These are phyloP conservation scores for Penicillium palitans DNA, from an alignment of 2,329 filamentous ascomycete genomes.

Conservation along the genomic window DNA sequence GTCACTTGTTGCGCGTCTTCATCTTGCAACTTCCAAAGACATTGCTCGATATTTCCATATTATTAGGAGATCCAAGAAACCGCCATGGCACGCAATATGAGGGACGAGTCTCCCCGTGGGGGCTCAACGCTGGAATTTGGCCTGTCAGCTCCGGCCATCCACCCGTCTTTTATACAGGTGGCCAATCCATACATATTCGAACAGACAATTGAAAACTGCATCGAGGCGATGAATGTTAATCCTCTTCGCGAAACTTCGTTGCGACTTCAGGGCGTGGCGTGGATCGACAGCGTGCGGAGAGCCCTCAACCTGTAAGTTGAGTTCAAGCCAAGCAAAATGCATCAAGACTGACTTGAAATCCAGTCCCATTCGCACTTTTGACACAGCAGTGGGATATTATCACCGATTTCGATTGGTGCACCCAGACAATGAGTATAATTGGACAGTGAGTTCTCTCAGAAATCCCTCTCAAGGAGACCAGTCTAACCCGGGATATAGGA, in stretches of 20 bases:
- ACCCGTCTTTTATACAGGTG: conserved; percentile 64
- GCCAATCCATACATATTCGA: conserved; percentile 79
- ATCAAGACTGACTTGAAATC: conserved; percentile 8
- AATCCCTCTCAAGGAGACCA: neutral
- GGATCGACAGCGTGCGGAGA: conserved; percentile 82
- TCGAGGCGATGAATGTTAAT: conserved; percentile 68
- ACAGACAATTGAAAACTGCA: conserved; percentile 71
- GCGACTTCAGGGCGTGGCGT: conserved; percentile 80
- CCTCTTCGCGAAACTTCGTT: conserved; percentile 76
- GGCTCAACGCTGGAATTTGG: conserved; percentile 13
- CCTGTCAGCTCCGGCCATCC: conserved; percentile 48
- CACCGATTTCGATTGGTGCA: conserved; percentile 90
- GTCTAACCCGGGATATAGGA: conserved; percentile 55
- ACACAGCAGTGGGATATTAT: conserved; percentile 88
- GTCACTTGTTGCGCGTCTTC: neutral
- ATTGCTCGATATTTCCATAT: neutral
- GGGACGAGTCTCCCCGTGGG: conserved; percentile 16
- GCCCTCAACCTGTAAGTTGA: conserved; percentile 71
- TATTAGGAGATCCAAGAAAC: neutral
- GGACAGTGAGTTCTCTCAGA: conserved; percentile 46
- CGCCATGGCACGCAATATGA: conserved; percentile 26
- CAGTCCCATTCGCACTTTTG: conserved; percentile 86
- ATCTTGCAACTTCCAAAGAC: conserved; percentile 4
- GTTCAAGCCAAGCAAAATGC: conserved; percentile 4
- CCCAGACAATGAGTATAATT: conserved; percentile 81